These are phyloP conservation scores for Senna tora DNA, from an alignment of 306 rosid genomes.

Conservation along the genomic window DNA sequence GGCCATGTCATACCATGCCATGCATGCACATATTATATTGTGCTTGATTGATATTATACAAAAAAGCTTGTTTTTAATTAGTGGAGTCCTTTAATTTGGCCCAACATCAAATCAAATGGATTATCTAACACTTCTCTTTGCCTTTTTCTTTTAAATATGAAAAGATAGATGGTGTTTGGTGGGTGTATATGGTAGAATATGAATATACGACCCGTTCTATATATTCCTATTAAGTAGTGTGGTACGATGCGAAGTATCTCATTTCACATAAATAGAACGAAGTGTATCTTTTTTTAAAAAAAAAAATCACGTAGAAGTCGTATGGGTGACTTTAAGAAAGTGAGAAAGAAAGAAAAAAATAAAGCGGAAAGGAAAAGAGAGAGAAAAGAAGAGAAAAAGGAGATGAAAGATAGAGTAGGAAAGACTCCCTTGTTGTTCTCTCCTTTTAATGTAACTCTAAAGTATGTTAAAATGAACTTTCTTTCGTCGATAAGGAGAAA, in stretches of 20 bases:
- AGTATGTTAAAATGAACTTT: conserved; percentile 67
- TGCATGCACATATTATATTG: conserved; percentile 10
- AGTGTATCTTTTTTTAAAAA: conserved; percentile 47
- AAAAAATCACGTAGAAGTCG: conserved; percentile 69
- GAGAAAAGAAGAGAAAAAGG: conserved; percentile 41
- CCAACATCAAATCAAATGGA: conserved; percentile 59
- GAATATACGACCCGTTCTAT: conserved; percentile 59
- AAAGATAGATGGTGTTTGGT: conserved; percentile 23
- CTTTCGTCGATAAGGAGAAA: conserved; percentile 42
- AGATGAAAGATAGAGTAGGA: conserved; percentile 56
- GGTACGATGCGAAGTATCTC: conserved; percentile 48
- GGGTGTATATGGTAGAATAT: conserved; percentile 43
- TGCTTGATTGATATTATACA: conserved; percentile 50
- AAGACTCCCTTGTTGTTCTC: conserved; percentile 79
- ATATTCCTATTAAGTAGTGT: conserved; percentile 40
- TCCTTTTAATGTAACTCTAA: conserved; percentile 82
- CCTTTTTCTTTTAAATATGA: conserved; percentile 38
- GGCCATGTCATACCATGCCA: conserved; percentile 79
- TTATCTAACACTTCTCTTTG: conserved; percentile 39
- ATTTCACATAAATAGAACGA: conserved; percentile 56
- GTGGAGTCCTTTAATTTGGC: conserved; percentile 56
- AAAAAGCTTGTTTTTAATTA: conserved; percentile 55
- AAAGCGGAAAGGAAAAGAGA: conserved; percentile 48
- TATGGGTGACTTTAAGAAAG: conserved; percentile 66
- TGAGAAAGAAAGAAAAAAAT: conserved; percentile 38